Evolutionary conservation across 2,329 filamentous ascomycete species (phyloP).

Genomic region (Pseudogymnoascus sp.): DNA sequence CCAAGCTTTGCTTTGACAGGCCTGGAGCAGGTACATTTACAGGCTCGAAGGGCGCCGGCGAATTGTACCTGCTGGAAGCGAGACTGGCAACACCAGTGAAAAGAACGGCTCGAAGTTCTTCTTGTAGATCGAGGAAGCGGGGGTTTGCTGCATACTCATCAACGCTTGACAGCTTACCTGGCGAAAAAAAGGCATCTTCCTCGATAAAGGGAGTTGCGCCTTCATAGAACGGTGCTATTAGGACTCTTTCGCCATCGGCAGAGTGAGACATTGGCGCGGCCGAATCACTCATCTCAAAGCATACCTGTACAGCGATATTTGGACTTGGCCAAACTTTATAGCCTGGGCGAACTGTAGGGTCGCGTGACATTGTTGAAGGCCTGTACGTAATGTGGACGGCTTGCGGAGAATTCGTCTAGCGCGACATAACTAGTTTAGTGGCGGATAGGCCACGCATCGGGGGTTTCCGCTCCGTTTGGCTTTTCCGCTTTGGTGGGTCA

Average conservation of each 20-base stretch:
- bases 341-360: not conserved
- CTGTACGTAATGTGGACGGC: not conserved
- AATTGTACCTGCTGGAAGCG: slow-evolving; percentile 25
- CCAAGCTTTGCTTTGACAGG: slow-evolving; percentile 20
- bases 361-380: not conserved
- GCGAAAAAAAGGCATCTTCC: slow-evolving; percentile 1
- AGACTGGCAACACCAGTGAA: slow-evolving; percentile 30
- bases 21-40: not conserved
- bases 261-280: not conserved
- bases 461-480: not conserved
- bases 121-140: slow-evolving; percentile 36
- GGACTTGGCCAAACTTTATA: not conserved
- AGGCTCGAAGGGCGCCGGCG: slow-evolving; percentile 21
- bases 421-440: not conserved
- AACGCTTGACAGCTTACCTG: slow-evolving; percentile 3
- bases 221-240: not conserved
- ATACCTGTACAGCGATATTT: not conserved
- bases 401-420: not conserved
- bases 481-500: not conserved
- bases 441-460: not conserved
- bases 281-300: not conserved
- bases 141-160: slow-evolving; percentile 31
- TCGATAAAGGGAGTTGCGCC: not conserved
- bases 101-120: slow-evolving; percentile 35
- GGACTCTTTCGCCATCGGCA: not conserved